Percentiles rank a stretch among this genome's conserved stretches.
Evolutionary conservation across 768 basidiomycete species (phyloP).

Genomic region (Mycena floridula): DNA sequence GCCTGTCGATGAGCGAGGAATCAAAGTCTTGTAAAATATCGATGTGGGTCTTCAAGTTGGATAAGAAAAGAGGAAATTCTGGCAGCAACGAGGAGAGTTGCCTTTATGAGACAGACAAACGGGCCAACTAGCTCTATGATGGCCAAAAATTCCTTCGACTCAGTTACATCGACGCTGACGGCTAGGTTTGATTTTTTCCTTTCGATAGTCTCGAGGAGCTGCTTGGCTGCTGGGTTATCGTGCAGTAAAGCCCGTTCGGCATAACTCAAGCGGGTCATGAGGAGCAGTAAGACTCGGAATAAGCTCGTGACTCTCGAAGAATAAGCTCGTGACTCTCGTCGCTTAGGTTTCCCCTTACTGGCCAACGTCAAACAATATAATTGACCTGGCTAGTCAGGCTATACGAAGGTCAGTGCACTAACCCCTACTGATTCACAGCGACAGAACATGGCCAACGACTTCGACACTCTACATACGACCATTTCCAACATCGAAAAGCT

Average conservation of each 20-base stretch:
- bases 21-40: conserved; percentile 95
- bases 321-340: no score
- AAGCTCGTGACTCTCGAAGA: no score
- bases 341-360: no score
- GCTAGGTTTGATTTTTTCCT: conserved; percentile 89
- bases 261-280: no score
- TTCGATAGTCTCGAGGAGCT: conserved; percentile 76
- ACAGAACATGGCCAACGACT: no score
- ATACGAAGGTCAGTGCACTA: no score
- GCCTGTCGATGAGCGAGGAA: conserved; percentile 53
- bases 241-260: conserved; percentile 51
- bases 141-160: conserved; percentile 66
- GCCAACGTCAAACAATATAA: no score
- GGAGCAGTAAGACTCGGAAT: no score
- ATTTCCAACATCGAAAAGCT: no score
- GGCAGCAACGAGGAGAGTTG: conserved; percentile 24
- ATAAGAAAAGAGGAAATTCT: conserved; percentile 17
- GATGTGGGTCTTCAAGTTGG: conserved; percentile 74
- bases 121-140: conserved; percentile 89
- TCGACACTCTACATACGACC: no score
- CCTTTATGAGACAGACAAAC: conserved; percentile 93
- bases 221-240: conserved; percentile 69
- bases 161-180: conserved; percentile 93
- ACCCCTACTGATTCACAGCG: no score
- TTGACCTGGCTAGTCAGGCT: no score